Conservation (phyloP, 2,329 filamentous ascomycete species). For the Nigrospora sphaerica region DNA sequence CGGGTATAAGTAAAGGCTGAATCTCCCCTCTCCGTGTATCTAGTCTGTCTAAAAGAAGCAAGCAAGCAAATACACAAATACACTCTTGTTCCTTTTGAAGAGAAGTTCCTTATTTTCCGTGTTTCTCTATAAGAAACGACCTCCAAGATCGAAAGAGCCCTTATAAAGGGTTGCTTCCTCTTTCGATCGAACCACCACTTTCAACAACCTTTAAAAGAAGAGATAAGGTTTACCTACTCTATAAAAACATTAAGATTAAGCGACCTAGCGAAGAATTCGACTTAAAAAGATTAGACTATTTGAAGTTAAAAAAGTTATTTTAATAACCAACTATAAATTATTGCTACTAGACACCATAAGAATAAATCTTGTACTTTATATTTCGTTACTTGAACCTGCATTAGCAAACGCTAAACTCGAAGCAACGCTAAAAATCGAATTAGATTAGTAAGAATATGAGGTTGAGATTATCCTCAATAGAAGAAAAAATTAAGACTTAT, state of each 20-base stretch:
- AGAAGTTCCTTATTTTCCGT: too few relatives aligned
- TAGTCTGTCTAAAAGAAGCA: too few relatives aligned
- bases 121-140: too few relatives aligned
- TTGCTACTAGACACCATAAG: background rate
- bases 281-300: slow-evolving; percentile 1
- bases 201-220: too few relatives aligned
- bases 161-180: too few relatives aligned
- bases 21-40: too few relatives aligned
- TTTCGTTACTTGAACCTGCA: background rate
- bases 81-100: too few relatives aligned
- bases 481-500: background rate
- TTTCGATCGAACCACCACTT: too few relatives aligned
- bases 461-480: background rate
- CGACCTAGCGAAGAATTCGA: background rate
- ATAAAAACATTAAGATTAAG: background rate
- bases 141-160: too few relatives aligned
- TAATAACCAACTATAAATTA: slow-evolving; percentile 1
- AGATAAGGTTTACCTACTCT: too few relatives aligned
- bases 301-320: background rate
- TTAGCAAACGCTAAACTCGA: background rate
- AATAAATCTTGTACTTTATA: background rate
- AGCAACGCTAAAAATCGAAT: background rate
- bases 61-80: too few relatives aligned
- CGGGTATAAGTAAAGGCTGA: too few relatives aligned
- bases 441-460: background rate